Base-by-base conservation (phyloP, 2,329 filamentous ascomycete genomes). In the Basipetospora chlamydospora region DNA sequence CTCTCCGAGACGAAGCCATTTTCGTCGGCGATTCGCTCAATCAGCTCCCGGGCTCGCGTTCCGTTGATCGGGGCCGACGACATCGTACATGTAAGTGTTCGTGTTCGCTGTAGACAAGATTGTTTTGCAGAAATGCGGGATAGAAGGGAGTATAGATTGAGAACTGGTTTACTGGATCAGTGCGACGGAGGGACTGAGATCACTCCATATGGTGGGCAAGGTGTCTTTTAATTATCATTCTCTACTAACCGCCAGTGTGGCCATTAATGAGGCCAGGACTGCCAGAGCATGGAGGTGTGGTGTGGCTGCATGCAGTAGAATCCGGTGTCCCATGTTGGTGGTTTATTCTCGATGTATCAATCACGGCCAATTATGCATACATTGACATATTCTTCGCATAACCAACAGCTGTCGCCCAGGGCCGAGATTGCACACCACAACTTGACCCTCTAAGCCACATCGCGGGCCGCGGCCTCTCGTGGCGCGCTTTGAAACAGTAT, bases 1-100 rank as follows among this genome's bases (percentile, higher is more conserved):
- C 34, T 37, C 34, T 30, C 17, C n/a, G 13, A 17, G 17, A 37
- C 34, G 13, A 29, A 30, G 11, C 34, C 34, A 12, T 20, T 28
- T 3, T 25, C 9, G 11, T 9, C 12, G 18, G 22, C 34, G 16
- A 37, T 37, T 15, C 21, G 26, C 9, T 37, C 20, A 13, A 37
- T 15, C 10, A 30, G 9, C 12, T 37, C 9, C 11, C 26, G 33
- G 3, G 23, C 33, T 25, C 16, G 11, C 11, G 6, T 10, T 6
- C 8, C 26, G 17, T 28, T 11, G 8, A 28, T 17, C 12, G 26
- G 8, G 25, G 21, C n/a, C 8, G 2, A 15, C 12, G 22, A 17
- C 22, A 15, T 18, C 17, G 16, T 8, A 31, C 5, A 5, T 8
- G n/a, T 2, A 11, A 15, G 9, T n/a, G n/a, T n/a, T n/a, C n/a